phyloP scores from a whole-genome alignment of 345 rosid genomes.

The Salix caprea region DNA sequence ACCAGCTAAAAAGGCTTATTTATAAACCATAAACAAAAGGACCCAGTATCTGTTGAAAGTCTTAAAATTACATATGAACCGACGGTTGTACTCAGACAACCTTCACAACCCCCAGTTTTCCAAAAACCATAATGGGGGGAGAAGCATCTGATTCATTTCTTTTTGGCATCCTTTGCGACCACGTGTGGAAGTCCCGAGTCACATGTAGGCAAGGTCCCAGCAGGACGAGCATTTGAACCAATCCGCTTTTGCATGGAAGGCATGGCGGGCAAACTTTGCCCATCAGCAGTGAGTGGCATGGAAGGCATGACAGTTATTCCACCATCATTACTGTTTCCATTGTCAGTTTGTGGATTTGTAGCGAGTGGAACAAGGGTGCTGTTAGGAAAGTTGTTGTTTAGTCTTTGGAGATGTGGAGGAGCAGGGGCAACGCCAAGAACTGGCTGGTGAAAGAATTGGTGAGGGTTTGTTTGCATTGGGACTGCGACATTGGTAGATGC shows the following conservation, averaged over 20 bases:
- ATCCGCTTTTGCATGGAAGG: slow-evolving; percentile 15
- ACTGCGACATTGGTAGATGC: background rate
- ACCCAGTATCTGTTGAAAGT: background rate
- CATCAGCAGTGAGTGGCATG: slow-evolving; percentile 14
- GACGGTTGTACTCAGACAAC: background rate
- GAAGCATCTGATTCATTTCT: slow-evolving; percentile 11
- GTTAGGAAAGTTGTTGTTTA: slow-evolving; percentile 27
- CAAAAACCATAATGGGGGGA: background rate
- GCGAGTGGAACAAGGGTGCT: slow-evolving; percentile 17
- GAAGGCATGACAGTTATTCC: slow-evolving; percentile 21
- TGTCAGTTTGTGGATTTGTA: slow-evolving; percentile 15
- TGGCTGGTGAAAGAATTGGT: slow-evolving; percentile 42
- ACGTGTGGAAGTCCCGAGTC: slow-evolving; percentile 24
- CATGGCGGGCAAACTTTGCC: slow-evolving; percentile 11
- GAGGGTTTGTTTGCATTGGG: slow-evolving; percentile 34
- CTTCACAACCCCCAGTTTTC: background rate
- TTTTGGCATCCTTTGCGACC: slow-evolving; percentile 13
- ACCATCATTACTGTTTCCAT: slow-evolving; percentile 8
- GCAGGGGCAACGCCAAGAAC: slow-evolving; percentile 26
- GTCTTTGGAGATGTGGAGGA: slow-evolving; percentile 28
- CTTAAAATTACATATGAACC: background rate
- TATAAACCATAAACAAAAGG: background rate
- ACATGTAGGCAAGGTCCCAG: slow-evolving; percentile 22
- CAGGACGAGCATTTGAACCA: slow-evolving; percentile 6
- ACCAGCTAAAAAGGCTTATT: background rate